Evolutionary conservation across 2,329 filamentous ascomycete species (phyloP), one percentile per base, ranked within the genome.

Genomic region (Penicillium sp.): DNA sequence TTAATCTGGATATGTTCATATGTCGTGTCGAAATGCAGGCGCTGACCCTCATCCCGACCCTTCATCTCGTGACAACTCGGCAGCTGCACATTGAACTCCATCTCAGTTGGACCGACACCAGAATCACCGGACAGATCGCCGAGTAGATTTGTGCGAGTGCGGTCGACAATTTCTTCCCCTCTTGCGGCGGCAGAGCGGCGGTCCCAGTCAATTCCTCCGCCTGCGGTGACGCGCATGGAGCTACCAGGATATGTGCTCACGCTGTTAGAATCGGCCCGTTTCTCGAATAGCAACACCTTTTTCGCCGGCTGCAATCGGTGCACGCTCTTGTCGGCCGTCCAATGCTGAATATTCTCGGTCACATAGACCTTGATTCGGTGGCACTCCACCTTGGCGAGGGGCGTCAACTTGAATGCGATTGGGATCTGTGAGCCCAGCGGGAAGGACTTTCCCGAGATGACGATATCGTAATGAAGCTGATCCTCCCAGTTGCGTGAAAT

Each of bases 401-500:
- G 91, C 0, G 90, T 95, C 57, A 96, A 77, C 70, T 95, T 95
- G 76, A 96, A 95, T 1, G 90, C 90, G 51, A 96, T 93, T 1
- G 91, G 91, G 13, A 96, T 89, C 61, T 88, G 88, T 33, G 87
- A 81, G 13, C 91, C 91, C 16, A 96, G 80, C 0, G 91, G 89
- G 52, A 96, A 96, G 0, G 90, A 95, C 77, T 95, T 95, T 46
- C 91, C 91, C 1, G 90, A 95, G 46, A 96, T 95, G 66, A 95
- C 86, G 59, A 96, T 95, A 63, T 96, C 91, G 72, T 96, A 96
- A 64, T 95, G 89, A 28, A 96, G 76, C 64, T 95, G 91, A 59
- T 96, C 90, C 66, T 96, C 91, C 91, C 91, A 96, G 54, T 89
- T 90, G 16, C 91, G 80, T 56, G 88, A 92, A 63, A 96, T 95